These are phyloP conservation scores for Scedosporium dehoogii DNA, from an alignment of 2,329 filamentous ascomycete species.

Conservation along the genomic window DNA sequence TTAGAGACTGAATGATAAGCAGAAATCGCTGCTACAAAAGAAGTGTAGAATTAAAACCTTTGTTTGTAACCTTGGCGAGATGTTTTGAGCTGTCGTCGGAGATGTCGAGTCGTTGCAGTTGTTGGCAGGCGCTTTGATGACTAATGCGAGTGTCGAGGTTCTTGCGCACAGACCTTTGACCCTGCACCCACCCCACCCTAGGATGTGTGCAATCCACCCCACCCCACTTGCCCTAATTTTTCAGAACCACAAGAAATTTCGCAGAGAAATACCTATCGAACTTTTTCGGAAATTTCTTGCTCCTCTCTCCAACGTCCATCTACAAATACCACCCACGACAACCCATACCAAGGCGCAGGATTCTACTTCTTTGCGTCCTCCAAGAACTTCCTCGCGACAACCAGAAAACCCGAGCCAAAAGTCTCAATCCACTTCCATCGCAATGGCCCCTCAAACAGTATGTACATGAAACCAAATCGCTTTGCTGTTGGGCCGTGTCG, in stretches of 20 bases:
- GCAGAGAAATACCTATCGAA: slow-evolving; percentile 8
- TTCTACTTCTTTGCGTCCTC: slow-evolving; percentile 57
- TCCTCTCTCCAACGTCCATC: slow-evolving; percentile 10
- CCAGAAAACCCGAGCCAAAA: slow-evolving; percentile 16
- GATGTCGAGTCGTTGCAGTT: too few species aligned
- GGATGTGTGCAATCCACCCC: too few species aligned
- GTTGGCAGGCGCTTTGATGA: background rate
- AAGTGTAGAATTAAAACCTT: background rate
- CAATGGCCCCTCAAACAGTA: slow-evolving; percentile 87
- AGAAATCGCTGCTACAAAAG: background rate
- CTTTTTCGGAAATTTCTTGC: slow-evolving; percentile 2
- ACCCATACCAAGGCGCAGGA: slow-evolving; percentile 59
- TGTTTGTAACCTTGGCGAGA: too few species aligned
- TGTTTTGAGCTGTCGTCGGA: too few species aligned
- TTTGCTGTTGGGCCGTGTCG: slow-evolving; percentile 79
- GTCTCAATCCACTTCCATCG: slow-evolving; percentile 25
- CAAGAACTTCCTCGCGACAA: slow-evolving; percentile 10
- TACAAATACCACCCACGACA: slow-evolving; percentile 6
- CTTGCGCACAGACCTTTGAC: background rate
- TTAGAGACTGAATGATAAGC: background rate
- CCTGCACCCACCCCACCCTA: background rate
- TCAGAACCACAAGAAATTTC: slow-evolving; percentile 18
- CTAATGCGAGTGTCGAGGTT: background rate
- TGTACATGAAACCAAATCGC: slow-evolving; percentile 58
- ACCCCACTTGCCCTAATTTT: slow-evolving; percentile 21